Evolutionary conservation across 805 yeast genomes (phyloP), one percentile per base, ranked within the genome.

Genomic region (Grigorovia transvaalensis): DNA sequence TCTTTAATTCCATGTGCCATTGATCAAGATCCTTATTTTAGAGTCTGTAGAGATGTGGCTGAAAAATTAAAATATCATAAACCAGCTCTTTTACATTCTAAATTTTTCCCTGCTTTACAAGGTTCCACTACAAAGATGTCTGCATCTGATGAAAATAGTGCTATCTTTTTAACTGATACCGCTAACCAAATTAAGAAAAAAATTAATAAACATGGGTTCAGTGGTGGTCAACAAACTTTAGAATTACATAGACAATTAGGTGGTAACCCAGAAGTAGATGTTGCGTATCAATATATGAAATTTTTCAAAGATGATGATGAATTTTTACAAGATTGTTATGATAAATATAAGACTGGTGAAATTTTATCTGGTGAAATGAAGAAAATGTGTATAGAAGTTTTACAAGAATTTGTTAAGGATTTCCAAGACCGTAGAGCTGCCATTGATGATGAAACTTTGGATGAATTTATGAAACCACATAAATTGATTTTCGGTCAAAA

Each of bases 1-100:
- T 88, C 96, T 71, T 75, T 93, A 69, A 93, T 93, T 69, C 99
- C 99, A 43, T 93, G 99, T 77, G 99, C 99, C 47, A 93, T 93
- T 67, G 99, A 93, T 68, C 99, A 91, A 75, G 99, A 93, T 70
- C 98, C 99, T 33, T 93, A 93, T 71, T 93, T 93, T 75, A 80
- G 99, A 71, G 95, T 93, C 20, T 88, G 96, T 71, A 80, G 99
- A 72, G 99, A 93, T 68, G 99, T 93, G 58, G 97, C 99, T 11
- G 89, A 83, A 63, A 93, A 91, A 70, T 78, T 93, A 67, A 85
- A 84, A 69, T 95, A 78, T 67, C 74, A 89, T 56, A 93, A 93
- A 71, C 98, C 98, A 18, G 81, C 96, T 9, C 78, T 93, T 66
- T 75, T 93, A 57, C 98, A 93, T 71, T 83, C 99, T 51, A 85